Base-by-base conservation (phyloP, 129 eudicot genomes). In the Deinandra increscens region DNA sequence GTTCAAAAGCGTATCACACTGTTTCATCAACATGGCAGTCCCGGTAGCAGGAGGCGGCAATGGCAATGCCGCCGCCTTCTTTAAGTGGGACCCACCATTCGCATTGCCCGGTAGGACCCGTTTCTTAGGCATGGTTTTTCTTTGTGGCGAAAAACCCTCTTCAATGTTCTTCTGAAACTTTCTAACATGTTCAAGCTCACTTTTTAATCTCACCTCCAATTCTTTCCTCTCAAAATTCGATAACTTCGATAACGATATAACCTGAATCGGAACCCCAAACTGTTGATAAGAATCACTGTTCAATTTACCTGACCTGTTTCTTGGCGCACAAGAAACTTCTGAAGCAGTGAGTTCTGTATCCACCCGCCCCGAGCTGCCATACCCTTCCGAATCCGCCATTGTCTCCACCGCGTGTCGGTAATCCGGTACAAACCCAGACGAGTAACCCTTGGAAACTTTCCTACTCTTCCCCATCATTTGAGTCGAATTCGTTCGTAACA, bases 401-500 rank as follows among this genome's bases (percentile, higher is more conserved):
- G 91, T 88, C 64, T 88, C 94, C n/a, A 88, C 88, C 0, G 72
- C 90, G 68, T 87, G 90, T 0, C 90, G 80, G 15, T 85, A 85
- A 23, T 91, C 96, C 0, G 93, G 86, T 14, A 88, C 89, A 69
- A 85, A 78, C 34, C 85, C 88, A 20, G 71, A 45, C 0, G 88
- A 68, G 37, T 78, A 61, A 4, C 93, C 90, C 62, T 85, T 82
- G 0, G 92, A 79, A 69, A 87, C 84, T 44, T 91, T 91, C 56
- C 90, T 77, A 1, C 88, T 79, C 81, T 91, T 91, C 54, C 97
- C 96, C 88, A 80, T 88, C 88, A 80, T 79, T 49, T 17, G 80
- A 51, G 75, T 59, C n/a, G 17, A 22, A 31, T 45, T 68, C 26
- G 41, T 55, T 71, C 73, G 76, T 4, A 72, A 72, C 42, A 22